Base-by-base conservation (phyloP, 495 filamentous ascomycete genomes). In the Hypoxylon perforatum region DNA sequence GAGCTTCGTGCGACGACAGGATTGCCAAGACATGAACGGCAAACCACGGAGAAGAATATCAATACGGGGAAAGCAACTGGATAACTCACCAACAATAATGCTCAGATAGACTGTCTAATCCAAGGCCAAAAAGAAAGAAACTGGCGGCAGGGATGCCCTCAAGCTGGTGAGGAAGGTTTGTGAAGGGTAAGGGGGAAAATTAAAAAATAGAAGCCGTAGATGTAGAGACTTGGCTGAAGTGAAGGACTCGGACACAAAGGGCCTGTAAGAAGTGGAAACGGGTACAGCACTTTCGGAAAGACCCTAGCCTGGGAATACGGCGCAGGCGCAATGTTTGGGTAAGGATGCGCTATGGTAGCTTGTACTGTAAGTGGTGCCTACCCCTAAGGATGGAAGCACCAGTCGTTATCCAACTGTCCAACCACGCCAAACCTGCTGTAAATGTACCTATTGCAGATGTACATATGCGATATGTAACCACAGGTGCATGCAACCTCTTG, bases 51-150 rank as follows among this genome's bases (percentile, higher is more conserved):
- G 39, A 4, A 57, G 46, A 44, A 14, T 35, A 38, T 17, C 7
- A 14, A 54, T 57, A 22, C 10, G 8, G 30, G 7, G 30, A 33
- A 33, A 33, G 30, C 1, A 28, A 28, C 25, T 28, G n/a, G n/a
- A n/a, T n/a, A 38, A 65, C 66, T 65, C 49, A 69, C 66, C 66
- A 57, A 57, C 47, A 61, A 64, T 69, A 65, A 69, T 51, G 57
- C 56, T 65, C 45, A 38, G 61, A 48, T 69, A 46, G 47, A 69
- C 61, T 61, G 2, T 69, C 45, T 64, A 69, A 57, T 69, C 66
- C 66, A 69, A 63, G 50, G 66, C 61, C 61, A 69, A 69, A 69
- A 69, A 69, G 66, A 69, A 69, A 69, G 66, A 22, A 69, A 69
- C 51, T 61, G 65, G 61, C 61, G 60, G 56, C 66, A 69, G 57